Evolutionary conservation across 306 rosid species (phyloP).

Genomic region (Potentilla sterilis): DNA sequence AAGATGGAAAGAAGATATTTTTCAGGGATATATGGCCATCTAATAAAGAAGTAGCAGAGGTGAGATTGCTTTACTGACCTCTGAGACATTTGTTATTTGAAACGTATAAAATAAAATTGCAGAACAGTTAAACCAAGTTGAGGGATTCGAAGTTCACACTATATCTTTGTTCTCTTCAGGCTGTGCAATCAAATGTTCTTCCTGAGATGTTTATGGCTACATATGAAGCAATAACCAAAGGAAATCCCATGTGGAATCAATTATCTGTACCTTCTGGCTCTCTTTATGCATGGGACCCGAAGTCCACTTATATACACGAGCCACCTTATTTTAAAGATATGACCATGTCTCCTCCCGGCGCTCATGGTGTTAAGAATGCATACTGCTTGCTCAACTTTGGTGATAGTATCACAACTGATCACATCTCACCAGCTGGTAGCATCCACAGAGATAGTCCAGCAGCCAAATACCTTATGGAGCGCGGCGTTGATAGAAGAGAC

Average conservation of each 20-base stretch:
- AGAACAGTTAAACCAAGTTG: background rate
- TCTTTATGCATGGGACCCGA: conserved; percentile 85
- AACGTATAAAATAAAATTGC: background rate
- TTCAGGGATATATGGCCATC: conserved; percentile 94
- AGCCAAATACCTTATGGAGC: conserved; percentile 82
- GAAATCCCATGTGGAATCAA: conserved; percentile 90
- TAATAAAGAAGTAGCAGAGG: conserved; percentile 78
- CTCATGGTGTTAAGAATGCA: conserved; percentile 77
- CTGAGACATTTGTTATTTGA: conserved; percentile 14
- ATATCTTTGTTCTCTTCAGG: conserved; percentile 47
- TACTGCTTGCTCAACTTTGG: conserved; percentile 95
- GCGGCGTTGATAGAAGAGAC: conserved; percentile 86
- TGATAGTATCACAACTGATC: conserved; percentile 96
- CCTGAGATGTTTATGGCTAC: conserved; percentile 92
- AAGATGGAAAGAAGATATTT: conserved; percentile 66
- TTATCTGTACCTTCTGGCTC: conserved; percentile 82
- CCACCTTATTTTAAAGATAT: conserved; percentile 86
- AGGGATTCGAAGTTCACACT: conserved; percentile 13
- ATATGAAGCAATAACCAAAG: conserved; percentile 85
- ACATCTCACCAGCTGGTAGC: conserved; percentile 99
- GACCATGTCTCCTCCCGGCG: conserved; percentile 95
- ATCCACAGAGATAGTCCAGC: conserved; percentile 95
- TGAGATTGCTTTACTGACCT: conserved; percentile 33
- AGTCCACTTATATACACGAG: conserved; percentile 84
- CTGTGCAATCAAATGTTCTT: conserved; percentile 87